Evolutionary conservation across 1,139 yeast genomes (phyloP).

Genomic region (Saccharomyces hybrid): DNA sequence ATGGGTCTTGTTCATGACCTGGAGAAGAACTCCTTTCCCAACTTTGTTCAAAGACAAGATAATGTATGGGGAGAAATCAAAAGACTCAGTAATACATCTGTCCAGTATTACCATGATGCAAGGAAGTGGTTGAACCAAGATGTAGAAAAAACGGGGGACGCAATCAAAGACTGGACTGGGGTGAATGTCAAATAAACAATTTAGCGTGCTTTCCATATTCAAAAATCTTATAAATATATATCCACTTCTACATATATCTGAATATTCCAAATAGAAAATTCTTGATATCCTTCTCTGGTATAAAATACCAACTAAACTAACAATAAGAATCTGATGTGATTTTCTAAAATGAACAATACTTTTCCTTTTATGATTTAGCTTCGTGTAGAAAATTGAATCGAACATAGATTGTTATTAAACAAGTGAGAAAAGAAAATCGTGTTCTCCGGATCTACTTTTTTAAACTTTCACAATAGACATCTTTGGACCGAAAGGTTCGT

Average conservation of each 20-base stretch:
- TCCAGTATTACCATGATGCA: conserved; percentile 32
- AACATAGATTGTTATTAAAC: background rate
- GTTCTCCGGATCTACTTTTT: background rate
- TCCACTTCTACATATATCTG: background rate
- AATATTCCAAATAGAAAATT: background rate
- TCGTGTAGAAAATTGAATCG: background rate
- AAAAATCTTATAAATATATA: background rate
- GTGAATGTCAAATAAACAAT: conserved; percentile 7
- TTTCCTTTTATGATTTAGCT: background rate
- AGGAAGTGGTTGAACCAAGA: conserved; percentile 37
- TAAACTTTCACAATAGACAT: conserved; percentile 25
- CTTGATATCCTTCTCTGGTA: background rate
- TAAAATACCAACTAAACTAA: background rate
- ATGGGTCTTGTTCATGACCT: conserved; percentile 53
- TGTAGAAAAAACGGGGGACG: conserved; percentile 14
- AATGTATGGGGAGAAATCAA: conserved; percentile 27
- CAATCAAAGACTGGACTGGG: conserved; percentile 16
- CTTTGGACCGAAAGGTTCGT: conserved; percentile 32
- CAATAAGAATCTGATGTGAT: background rate
- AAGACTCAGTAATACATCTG: background rate
- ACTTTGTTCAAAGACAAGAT: conserved; percentile 60
- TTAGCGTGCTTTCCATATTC: background rate
- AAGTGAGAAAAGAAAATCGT: background rate
- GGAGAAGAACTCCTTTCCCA: conserved; percentile 60
- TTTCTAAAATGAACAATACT: background rate